Base-by-base conservation (phyloP, 2,329 filamentous ascomycete genomes). In the Diplodia sapinea region DNA sequence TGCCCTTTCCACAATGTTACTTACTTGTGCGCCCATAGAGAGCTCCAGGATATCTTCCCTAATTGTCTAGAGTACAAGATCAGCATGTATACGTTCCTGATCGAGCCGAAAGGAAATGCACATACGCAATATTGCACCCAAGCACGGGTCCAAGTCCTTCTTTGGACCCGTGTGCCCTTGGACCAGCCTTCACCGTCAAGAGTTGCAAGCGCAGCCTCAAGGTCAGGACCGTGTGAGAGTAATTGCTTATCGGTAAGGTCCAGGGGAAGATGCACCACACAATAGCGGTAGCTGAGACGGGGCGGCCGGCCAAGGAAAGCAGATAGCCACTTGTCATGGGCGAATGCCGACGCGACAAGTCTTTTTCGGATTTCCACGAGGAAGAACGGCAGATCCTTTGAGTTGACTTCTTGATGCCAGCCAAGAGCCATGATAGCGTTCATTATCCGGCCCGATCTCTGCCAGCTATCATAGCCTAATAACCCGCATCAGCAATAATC, bases 11-110 rank as follows among this genome's bases (percentile, higher is more conserved):
- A 79, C 68, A 4, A 83, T 75, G 9, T 82, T 79, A 11, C 78
- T 75, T 7, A 75, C 73, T 1, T 70, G 38, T 3, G 4, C 38
- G 2, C 82, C 83, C 0, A 88, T 75, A 0, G 86, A 85, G 26
- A 88, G 79, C 69, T 88, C 85, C 4, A 89, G 79, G 4, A 89
- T 82, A 57, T 89, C 86, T 69, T 89, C 87, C 2, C 84, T 51
- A 4, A 63, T 63, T 38, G 43, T 63, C 59, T 63, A 15, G 17
- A 17, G 33, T 20, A 54, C 13, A 7, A 56, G 15, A 17, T 38
- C 17, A 47, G 43, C 15, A 23, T 36, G 8, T 3, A 40, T 40
- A 23, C 26, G 15, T 20, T 20, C 8, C n/a, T 36, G 15, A 26
- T 15, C n/a, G 13, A 38, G 9, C 8, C 8, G 8, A 3, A 47